Conservation (phyloP, 352 stramenopile genomes). For the Achlya hypogyna region DNA sequence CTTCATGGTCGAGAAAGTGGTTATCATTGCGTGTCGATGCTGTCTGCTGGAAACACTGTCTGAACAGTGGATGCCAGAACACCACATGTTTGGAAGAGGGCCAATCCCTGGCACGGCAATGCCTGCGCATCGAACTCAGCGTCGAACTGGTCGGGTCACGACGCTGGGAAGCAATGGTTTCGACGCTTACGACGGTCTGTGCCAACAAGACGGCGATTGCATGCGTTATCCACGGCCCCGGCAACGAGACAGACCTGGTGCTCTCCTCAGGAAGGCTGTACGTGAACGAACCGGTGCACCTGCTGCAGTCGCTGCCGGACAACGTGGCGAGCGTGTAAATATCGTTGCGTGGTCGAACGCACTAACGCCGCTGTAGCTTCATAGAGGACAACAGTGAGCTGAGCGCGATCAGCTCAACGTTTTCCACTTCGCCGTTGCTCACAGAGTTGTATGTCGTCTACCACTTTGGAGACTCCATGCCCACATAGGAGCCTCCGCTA, state of each 20-base stretch:
- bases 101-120: background rate
- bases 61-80: too few relatives aligned
- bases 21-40: too few relatives aligned
- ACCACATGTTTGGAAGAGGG: background rate
- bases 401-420: constrained; percentile 1
- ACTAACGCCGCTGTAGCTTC: background rate
- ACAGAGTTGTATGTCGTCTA: background rate
- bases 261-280: background rate
- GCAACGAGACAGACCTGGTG: background rate
- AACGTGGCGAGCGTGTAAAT: background rate
- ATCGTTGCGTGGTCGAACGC: background rate
- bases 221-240: constrained; percentile 3
- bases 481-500: constrained; percentile 2
- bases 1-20: too few relatives aligned
- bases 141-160: too few relatives aligned
- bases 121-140: background rate
- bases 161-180: background rate
- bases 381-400: background rate
- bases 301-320: background rate
- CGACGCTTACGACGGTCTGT: constrained; percentile 12
- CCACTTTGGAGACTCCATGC: background rate
- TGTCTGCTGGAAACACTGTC: too few relatives aligned
- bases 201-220: constrained; percentile 10
- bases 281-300: background rate
- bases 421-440: background rate